A percentile compares a stretch with the other conserved stretches of the same genome.
These are phyloP conservation scores for Pythium scleroteichum DNA, from an alignment of 352 stramenopile species.

Conservation along the genomic window DNA sequence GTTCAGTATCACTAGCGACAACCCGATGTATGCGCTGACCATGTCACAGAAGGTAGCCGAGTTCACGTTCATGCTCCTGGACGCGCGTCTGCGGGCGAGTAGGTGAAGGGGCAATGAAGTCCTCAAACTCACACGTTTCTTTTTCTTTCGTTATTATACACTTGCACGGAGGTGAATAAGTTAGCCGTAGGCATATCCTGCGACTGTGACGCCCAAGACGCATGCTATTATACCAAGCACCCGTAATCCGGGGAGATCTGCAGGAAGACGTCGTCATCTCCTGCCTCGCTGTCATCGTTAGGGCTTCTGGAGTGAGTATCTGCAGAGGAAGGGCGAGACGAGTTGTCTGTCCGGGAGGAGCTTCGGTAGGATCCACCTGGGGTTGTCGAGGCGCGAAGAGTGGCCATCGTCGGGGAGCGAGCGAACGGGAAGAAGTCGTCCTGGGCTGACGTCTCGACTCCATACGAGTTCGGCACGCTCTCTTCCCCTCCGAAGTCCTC, in stretches of 20 bases:
- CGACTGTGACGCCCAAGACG: background rate
- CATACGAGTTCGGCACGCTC: constrained; percentile 16
- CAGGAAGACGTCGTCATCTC: constrained; percentile 79
- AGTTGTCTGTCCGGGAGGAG: constrained; percentile 37
- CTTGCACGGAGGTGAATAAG: constrained; percentile 7
- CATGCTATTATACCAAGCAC: constrained; percentile 59
- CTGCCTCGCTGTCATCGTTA: constrained; percentile 19
- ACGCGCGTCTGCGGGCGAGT: constrained; percentile 32
- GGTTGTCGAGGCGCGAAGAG: constrained; percentile 17
- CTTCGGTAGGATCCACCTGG: constrained; percentile 18
- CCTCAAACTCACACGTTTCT: background rate
- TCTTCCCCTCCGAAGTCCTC: constrained; percentile 40
- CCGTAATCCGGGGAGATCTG: constrained; percentile 86
- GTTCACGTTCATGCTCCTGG: constrained; percentile 54
- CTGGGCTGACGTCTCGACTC: constrained; percentile 7
- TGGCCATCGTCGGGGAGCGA: constrained; percentile 32
- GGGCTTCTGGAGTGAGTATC: constrained; percentile 21
- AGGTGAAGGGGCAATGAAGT: background rate
- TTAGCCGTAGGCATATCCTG: constrained; percentile 8
- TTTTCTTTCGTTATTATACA: constrained; percentile 3
- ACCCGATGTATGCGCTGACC: constrained; percentile 66
- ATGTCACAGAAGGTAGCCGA: constrained; percentile 78
- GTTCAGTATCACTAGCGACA: constrained; percentile 63
- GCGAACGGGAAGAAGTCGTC: constrained; percentile 32
- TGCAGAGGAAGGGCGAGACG: constrained; percentile 48